Base-by-base conservation (phyloP, 2,329 filamentous ascomycete species). In the Ascomycota sp. region DNA sequence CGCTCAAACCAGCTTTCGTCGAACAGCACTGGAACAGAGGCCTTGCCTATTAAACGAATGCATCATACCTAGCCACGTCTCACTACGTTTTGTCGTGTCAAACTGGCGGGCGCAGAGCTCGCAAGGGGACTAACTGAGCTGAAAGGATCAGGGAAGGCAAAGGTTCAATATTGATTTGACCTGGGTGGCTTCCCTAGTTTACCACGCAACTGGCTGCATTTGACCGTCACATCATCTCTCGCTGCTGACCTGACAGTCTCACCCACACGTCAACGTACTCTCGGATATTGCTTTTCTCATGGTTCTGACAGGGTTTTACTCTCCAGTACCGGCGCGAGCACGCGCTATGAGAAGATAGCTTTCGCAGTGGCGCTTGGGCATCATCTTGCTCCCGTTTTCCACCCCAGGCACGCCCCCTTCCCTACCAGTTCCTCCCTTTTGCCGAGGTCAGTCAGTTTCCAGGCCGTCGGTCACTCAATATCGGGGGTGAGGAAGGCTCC, bases 251-350 rank as follows among this genome's bases (percentile, higher is more conserved):
- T 29, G 30, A 32, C 31, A 33, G 33, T 34, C 30, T 37, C 36
- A 33, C 33, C 26, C 33, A 13, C 32, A 25, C 30, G 27, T 27
- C 35, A 10, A 30, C 30, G 26, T 25, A 27, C 25, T 29, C 33
- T 12, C 24, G 32, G 30, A 35, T 33, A 16, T 37, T 37, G 33
- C 36, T 37, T 37, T 37, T 37, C 36, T 29, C 31, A 35, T 33
- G 36, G 30, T 33, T 27, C 16, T 11, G 33, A 35, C 36, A 33
- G 28, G 36, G 33, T 35, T 33, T 31, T 35, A 7, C 33, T 37
- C 34, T 16, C 31, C 31, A 31, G 25, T 29, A 27, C 31, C 31
- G 31, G 29, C 28, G 36, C 33, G 27, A 32, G 33, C 29, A 31
- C 34, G n/a, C 33, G 28, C 36, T 37, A 27, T 28, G 31, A 27